These are phyloP conservation scores for Aspergillus terreus DNA, from an alignment of 2,329 filamentous ascomycete genomes.

Conservation along the genomic window DNA sequence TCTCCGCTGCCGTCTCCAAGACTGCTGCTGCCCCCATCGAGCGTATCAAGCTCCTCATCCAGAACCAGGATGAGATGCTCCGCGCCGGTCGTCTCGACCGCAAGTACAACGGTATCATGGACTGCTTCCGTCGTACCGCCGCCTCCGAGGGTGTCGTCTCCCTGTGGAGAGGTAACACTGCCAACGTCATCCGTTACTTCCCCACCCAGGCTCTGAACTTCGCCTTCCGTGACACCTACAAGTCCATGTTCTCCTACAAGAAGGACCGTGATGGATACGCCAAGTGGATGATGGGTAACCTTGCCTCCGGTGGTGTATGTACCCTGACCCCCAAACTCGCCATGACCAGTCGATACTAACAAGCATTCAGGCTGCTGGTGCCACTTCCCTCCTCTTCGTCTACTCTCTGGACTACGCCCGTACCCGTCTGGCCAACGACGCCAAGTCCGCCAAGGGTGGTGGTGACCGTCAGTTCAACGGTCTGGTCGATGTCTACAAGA, in stretches of 20 bases:
- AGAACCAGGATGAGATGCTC: constrained; percentile 99
- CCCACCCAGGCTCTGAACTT: constrained; percentile 99
- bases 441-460: constrained; percentile 92
- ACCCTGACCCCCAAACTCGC: constrained; percentile 12
- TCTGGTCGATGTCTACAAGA: constrained; percentile 98
- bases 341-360: constrained; percentile 4
- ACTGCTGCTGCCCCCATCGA: constrained; percentile 99
- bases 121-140: constrained; percentile 93
- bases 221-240: constrained; percentile 99
- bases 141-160: constrained; percentile 89
- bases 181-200: constrained; percentile 99
- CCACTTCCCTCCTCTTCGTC: constrained; percentile 99
- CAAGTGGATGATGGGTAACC: constrained; percentile 99
- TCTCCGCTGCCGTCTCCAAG: constrained; percentile 99
- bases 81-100: constrained; percentile 97
- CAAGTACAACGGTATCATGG: constrained; percentile 88
- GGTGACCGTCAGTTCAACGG: constrained; percentile 99
- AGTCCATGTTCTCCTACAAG: constrained; percentile 99
- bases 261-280: constrained; percentile 98
- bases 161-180: constrained; percentile 99
- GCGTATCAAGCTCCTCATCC: constrained; percentile 99
- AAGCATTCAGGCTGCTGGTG: constrained; percentile 74
- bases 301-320: constrained; percentile 98
- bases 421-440: constrained; percentile 99
- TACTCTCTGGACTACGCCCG: constrained; percentile 99